phyloP scores from a whole-genome alignment of 768 basidiomycete species.

The Boletus speciosus region DNA sequence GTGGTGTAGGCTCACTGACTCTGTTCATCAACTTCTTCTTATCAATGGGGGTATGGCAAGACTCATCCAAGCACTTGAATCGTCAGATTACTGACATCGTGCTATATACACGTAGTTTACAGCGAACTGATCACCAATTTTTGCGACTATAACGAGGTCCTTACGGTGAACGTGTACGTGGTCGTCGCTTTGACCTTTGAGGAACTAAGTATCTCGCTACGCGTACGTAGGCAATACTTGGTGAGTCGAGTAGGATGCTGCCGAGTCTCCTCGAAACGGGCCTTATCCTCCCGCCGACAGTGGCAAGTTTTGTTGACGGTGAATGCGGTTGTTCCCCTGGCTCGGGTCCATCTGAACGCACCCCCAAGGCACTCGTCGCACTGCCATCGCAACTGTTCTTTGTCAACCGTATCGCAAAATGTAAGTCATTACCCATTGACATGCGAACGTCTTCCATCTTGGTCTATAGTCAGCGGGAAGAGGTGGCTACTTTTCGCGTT shows the following conservation, averaged over 20 bases:
- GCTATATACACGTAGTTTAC: constrained; percentile 5
- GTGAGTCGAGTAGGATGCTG: constrained; percentile 2
- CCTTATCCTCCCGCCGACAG: constrained; percentile 2
- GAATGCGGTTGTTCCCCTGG: neutral
- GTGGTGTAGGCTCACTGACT: constrained; percentile 12
- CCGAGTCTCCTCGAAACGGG: neutral
- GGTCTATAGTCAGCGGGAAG: constrained; percentile 14
- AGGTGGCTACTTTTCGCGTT: constrained; percentile 8
- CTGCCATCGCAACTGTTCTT: constrained; percentile 20
- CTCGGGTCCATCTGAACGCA: neutral
- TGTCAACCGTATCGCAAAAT: constrained; percentile 17
- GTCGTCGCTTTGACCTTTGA: neutral
- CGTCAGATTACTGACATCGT: constrained; percentile 1
- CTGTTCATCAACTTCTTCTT: constrained; percentile 15
- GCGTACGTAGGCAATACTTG: constrained; percentile 10
- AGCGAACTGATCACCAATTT: constrained; percentile 12
- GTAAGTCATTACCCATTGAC: constrained; percentile 5
- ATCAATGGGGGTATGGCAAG: constrained; percentile 15
- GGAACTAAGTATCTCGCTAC: neutral
- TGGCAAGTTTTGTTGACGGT: constrained; percentile 22
- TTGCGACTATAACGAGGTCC: constrained; percentile 9
- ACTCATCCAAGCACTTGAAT: no score
- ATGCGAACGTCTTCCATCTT: neutral
- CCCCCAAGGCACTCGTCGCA: constrained; percentile 10
- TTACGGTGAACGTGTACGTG: constrained; percentile 10